phyloP scores from a whole-genome alignment of 192 early-diverging fungal species.

The Backusella morwellensis region DNA sequence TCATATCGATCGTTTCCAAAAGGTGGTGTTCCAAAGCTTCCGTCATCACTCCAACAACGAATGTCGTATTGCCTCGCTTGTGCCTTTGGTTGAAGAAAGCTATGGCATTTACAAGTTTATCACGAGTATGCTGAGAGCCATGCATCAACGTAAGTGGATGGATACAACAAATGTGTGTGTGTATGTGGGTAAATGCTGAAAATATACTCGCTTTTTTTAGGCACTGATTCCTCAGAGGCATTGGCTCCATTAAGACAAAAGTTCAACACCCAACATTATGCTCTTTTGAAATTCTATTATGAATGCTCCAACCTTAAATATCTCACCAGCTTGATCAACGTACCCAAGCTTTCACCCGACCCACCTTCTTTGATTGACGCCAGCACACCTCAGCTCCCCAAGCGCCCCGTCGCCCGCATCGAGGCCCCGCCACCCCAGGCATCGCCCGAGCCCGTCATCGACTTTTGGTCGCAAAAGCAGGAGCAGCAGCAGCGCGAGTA shows the following conservation, averaged over 20 bases:
- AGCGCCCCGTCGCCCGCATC: constrained; percentile 35
- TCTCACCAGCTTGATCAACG: constrained; percentile 88
- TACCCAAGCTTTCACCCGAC: constrained; percentile 80
- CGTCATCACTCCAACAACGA: constrained; percentile 84
- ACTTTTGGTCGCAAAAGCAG: constrained; percentile 61
- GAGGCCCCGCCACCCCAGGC: constrained; percentile 46
- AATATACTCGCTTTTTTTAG: constrained; percentile 2
- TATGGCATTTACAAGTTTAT: constrained; percentile 96
- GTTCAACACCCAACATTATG: constrained; percentile 85
- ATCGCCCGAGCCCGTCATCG: constrained; percentile 55
- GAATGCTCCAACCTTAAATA: constrained; percentile 88
- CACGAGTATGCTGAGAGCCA: constrained; percentile 92
- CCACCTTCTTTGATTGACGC: constrained; percentile 83
- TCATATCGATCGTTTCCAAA: constrained; percentile 89
- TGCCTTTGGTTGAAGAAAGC: constrained; percentile 96
- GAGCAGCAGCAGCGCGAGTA: constrained; percentile 63
- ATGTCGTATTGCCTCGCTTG: constrained; percentile 91
- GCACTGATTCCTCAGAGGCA: constrained; percentile 77
- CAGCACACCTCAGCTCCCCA: constrained; percentile 63
- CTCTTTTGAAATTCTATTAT: constrained; percentile 86
- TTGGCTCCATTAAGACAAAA: constrained; percentile 83
- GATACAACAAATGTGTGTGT: neutral
- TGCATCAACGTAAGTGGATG: constrained; percentile 74
- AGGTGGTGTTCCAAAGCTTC: constrained; percentile 84
- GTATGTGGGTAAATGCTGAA: too few relatives aligned